Evolutionary conservation across 2,329 filamentous ascomycete genomes (phyloP).

Genomic region (Aspergillus sp.): DNA sequence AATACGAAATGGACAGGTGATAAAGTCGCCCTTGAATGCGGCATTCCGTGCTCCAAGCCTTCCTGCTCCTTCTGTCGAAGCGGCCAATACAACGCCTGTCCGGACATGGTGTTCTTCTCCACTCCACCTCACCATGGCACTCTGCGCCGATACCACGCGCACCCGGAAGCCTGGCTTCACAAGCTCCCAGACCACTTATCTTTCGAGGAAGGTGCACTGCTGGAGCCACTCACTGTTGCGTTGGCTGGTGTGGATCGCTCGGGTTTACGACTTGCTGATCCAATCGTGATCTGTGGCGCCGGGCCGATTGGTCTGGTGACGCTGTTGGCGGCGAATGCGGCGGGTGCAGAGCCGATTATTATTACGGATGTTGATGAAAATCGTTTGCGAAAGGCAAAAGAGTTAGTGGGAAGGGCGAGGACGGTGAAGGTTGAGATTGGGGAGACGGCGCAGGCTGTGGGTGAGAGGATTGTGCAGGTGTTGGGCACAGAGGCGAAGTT

Average conservation of each 20-base stretch:
- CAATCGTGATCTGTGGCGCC: constrained; percentile 19
- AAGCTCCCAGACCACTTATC: constrained; percentile 15
- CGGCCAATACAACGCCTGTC: constrained; percentile 19
- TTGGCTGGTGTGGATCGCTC: constrained; percentile 19
- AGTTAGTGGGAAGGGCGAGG: constrained; percentile 16
- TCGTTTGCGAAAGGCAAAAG: constrained; percentile 19
- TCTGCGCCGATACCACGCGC: constrained; percentile 19
- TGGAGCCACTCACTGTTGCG: constrained; percentile 19
- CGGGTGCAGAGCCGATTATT: constrained; percentile 18
- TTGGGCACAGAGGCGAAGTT: constrained; percentile 20
- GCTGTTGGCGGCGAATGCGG: constrained; percentile 17
- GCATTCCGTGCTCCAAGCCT: constrained; percentile 18
- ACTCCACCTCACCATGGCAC: constrained; percentile 22
- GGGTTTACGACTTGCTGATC: constrained; percentile 15
- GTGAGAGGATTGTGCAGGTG: constrained; percentile 11
- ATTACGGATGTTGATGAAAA: constrained; percentile 19
- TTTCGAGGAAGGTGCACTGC: constrained; percentile 18
- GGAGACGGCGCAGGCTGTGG: constrained; percentile 11
- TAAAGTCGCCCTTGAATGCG: constrained; percentile 19
- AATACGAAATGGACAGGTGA: constrained; percentile 9
- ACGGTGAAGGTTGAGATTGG: constrained; percentile 5
- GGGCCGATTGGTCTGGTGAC: constrained; percentile 21
- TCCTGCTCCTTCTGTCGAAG: constrained; percentile 19
- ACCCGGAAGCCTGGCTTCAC: constrained; percentile 19
- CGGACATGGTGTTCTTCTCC: constrained; percentile 19